These are phyloP conservation scores for Symbiodinium natans DNA, from an alignment of 73 alveolate genomes.

Conservation along the genomic window DNA sequence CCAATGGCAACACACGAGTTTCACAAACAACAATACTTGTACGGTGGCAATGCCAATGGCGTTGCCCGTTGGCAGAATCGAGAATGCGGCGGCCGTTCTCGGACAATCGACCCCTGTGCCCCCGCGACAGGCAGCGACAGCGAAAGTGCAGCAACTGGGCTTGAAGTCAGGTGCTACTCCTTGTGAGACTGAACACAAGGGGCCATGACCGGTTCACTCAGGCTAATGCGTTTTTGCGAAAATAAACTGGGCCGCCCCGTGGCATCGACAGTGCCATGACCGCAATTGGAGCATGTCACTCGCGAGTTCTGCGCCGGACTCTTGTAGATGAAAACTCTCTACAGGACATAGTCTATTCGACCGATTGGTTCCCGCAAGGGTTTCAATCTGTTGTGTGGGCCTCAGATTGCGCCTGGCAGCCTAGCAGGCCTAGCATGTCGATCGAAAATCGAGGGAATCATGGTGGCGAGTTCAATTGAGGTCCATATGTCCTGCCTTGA, in stretches of 20 bases:
- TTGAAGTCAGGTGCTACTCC: too few relatives aligned
- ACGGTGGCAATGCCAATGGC: not conserved
- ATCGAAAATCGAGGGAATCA: too few relatives aligned
- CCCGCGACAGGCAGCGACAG: too few relatives aligned
- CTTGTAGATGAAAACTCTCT: too few relatives aligned
- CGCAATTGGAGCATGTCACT: too few relatives aligned
- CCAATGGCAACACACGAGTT: not conserved
- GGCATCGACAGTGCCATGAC: not conserved
- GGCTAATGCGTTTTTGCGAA: slow-evolving; percentile 41
- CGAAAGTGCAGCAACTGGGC: too few relatives aligned
- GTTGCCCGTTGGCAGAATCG: slow-evolving; percentile 53
- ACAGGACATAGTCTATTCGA: slow-evolving; percentile 51
- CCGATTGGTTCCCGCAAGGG: slow-evolving; percentile 30
- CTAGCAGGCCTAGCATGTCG: too few relatives aligned
- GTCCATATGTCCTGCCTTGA: slow-evolving; percentile 40
- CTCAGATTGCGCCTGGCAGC: not conserved
- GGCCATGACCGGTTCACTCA: too few relatives aligned
- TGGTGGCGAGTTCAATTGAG: too few relatives aligned
- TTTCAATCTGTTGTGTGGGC: slow-evolving; percentile 14
- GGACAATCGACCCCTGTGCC: not conserved
- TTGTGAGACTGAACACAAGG: too few relatives aligned
- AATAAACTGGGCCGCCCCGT: slow-evolving; percentile 29
- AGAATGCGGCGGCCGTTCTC: slow-evolving; percentile 24
- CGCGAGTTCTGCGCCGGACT: too few relatives aligned
- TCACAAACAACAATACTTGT: not conserved